These are phyloP conservation scores for Symbiotaphrina buchneri DNA, from an alignment of 495 filamentous ascomycete genomes.

Conservation along the genomic window DNA sequence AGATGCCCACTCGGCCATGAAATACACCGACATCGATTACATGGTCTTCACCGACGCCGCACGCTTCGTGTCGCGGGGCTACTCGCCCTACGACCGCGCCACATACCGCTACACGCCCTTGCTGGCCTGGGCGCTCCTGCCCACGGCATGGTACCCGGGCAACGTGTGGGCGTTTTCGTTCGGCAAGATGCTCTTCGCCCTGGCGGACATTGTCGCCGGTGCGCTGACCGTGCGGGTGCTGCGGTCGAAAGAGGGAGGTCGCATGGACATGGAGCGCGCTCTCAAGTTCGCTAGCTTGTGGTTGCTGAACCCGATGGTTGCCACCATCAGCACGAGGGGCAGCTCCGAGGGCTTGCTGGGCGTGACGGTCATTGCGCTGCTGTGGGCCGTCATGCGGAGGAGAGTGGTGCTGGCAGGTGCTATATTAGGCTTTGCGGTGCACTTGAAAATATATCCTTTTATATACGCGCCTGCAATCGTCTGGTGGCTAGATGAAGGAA, in stretches of 20 bases:
- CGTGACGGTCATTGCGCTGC: slow-evolving; percentile 53
- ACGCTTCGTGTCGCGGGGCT: slow-evolving; percentile 39
- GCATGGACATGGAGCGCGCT: slow-evolving; percentile 28
- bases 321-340: slow-evolving; percentile 80
- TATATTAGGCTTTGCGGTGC: slow-evolving; percentile 63
- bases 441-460: slow-evolving; percentile 98
- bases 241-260: slow-evolving; percentile 12
- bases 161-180: slow-evolving; percentile 46
- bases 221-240: slow-evolving; percentile 60
- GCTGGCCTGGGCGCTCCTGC: slow-evolving; percentile 70
- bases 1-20: slow-evolving; percentile 71
- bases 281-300: slow-evolving; percentile 64
- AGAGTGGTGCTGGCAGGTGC: slow-evolving; percentile 42
- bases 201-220: slow-evolving; percentile 65
- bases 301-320: slow-evolving; percentile 95
- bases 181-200: slow-evolving; percentile 73
- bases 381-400: slow-evolving; percentile 53
- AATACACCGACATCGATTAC: slow-evolving; percentile 99
- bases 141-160: slow-evolving; percentile 37
- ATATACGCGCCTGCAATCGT: slow-evolving; percentile 75
- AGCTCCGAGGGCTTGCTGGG: slow-evolving; percentile 82
- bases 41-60: slow-evolving; percentile 96
- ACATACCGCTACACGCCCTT: slow-evolving; percentile 95
- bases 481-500: slow-evolving; percentile 52
- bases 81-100: slow-evolving; percentile 64